Conservation (phyloP, 1,139 yeast species). For the Yarrowia galli region DNA sequence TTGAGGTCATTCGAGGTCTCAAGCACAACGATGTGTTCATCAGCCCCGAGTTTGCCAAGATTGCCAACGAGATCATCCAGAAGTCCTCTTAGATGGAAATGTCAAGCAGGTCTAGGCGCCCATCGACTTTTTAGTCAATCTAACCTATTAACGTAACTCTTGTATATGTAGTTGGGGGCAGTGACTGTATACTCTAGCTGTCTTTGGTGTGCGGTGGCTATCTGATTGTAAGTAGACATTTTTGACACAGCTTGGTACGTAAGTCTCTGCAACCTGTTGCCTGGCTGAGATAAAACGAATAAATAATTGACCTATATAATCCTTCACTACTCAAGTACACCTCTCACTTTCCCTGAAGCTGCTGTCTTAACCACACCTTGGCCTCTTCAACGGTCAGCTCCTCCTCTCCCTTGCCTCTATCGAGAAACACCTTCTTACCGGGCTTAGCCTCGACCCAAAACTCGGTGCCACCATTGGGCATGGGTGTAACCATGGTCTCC, state of each 20-base stretch:
- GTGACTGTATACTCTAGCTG: no score
- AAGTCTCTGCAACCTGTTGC: no score
- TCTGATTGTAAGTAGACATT: no score
- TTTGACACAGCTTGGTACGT: no score
- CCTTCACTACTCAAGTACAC: neutral
- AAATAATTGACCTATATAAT: neutral
- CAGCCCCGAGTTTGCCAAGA: conserved; percentile 7
- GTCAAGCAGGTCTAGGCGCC: conserved; percentile 5
- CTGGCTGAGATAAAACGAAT: neutral
- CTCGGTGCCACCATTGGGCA: conserved; percentile 37
- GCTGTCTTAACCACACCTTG: conserved; percentile 19
- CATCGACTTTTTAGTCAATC: neutral
- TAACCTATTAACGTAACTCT: neutral
- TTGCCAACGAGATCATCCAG: conserved; percentile 13
- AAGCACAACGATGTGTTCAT: conserved; percentile 32
- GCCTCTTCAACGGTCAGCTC: conserved; percentile 28
- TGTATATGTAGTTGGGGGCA: no score
- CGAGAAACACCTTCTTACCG: conserved; percentile 17
- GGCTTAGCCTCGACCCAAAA: conserved; percentile 38
- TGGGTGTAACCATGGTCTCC: conserved; percentile 30
- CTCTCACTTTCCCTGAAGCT: conserved; percentile 5
- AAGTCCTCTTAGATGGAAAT: conserved; percentile 2
- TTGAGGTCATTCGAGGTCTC: conserved; percentile 1
- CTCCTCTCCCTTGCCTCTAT: conserved; percentile 32
- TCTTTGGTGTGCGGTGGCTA: no score